phyloP scores from a whole-genome alignment of 2,329 filamentous ascomycete genomes.

The Fonsecaea erecta region DNA sequence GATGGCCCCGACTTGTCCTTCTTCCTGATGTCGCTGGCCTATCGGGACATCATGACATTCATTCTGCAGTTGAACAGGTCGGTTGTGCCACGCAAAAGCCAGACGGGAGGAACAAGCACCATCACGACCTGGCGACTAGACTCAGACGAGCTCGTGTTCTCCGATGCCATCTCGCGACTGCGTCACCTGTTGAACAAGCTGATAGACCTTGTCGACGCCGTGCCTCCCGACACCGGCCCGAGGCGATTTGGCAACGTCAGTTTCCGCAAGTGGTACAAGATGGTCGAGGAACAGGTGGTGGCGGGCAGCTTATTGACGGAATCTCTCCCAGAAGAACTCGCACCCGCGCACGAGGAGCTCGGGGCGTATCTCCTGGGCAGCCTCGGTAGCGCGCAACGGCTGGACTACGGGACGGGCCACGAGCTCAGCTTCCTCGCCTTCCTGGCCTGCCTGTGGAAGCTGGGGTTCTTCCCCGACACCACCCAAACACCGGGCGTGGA shows the following conservation, averaged over 20 bases:
- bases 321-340: constrained; percentile 58
- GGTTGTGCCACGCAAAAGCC: constrained; percentile 71
- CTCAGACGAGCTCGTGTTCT: constrained; percentile 51
- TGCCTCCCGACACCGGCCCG: constrained; percentile 82
- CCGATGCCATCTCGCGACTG: constrained; percentile 66
- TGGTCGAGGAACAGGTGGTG: constrained; percentile 66
- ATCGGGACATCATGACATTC: constrained; percentile 84
- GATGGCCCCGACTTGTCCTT: constrained; percentile 78
- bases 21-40: constrained; percentile 81
- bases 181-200: constrained; percentile 69
- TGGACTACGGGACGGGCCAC: constrained; percentile 96
- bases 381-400: constrained; percentile 84
- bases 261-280: constrained; percentile 80
- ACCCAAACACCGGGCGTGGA: constrained; percentile 51
- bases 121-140: constrained; percentile 59
- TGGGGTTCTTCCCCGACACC: constrained; percentile 70
- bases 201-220: constrained; percentile 71
- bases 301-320: constrained; percentile 63
- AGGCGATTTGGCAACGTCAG: constrained; percentile 90
- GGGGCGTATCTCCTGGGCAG: constrained; percentile 78
- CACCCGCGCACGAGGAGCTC: constrained; percentile 65
- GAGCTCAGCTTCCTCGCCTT: constrained; percentile 95
- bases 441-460: constrained; percentile 85
- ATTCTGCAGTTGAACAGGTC: constrained; percentile 87
- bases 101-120: constrained; percentile 41